phyloP scores from a whole-genome alignment of 2,329 filamentous ascomycete genomes.

The Geosmithia morbida region DNA sequence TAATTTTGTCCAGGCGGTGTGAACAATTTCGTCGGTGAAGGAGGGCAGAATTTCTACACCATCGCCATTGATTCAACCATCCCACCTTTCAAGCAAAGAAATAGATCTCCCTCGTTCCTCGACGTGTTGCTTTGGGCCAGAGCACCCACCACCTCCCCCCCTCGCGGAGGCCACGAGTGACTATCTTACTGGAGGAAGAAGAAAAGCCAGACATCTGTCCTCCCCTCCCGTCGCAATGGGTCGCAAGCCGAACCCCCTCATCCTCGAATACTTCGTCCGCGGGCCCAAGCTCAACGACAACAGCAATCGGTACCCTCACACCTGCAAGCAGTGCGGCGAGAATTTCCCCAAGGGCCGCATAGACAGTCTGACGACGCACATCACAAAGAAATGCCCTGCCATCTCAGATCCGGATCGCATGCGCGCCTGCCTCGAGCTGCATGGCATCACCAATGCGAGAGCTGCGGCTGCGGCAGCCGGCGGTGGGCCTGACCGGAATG shows the following conservation, averaged over 20 bases:
- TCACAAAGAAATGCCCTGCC: conserved; percentile 76
- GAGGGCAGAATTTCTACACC: conserved; percentile 18
- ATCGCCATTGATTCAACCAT: background rate
- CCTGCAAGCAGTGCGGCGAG: conserved; percentile 77
- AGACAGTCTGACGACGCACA: conserved; percentile 67
- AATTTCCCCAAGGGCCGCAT: conserved; percentile 82
- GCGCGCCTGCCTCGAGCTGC: conserved; percentile 57
- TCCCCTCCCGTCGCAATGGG: conserved; percentile 43
- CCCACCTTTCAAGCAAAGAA: background rate
- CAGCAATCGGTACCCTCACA: conserved; percentile 85
- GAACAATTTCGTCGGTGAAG: conserved; percentile 23
- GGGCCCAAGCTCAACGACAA: conserved; percentile 78
- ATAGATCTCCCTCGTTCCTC: background rate
- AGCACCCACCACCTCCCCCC: background rate
- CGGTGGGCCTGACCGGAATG: background rate
- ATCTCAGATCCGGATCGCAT: conserved; percentile 62
- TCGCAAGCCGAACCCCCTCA: conserved; percentile 69
- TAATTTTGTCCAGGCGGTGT: conserved; percentile 2
- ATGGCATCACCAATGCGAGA: conserved; percentile 47
- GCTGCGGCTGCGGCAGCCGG: conserved; percentile 7
- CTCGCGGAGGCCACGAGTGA: background rate
- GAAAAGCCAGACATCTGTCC: no score
- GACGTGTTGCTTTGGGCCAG: background rate
- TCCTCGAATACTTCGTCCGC: conserved; percentile 77
- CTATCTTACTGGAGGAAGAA: background rate